These are phyloP conservation scores for Penicillium paneum DNA, from an alignment of 2,329 filamentous ascomycete genomes.

Conservation along the genomic window DNA sequence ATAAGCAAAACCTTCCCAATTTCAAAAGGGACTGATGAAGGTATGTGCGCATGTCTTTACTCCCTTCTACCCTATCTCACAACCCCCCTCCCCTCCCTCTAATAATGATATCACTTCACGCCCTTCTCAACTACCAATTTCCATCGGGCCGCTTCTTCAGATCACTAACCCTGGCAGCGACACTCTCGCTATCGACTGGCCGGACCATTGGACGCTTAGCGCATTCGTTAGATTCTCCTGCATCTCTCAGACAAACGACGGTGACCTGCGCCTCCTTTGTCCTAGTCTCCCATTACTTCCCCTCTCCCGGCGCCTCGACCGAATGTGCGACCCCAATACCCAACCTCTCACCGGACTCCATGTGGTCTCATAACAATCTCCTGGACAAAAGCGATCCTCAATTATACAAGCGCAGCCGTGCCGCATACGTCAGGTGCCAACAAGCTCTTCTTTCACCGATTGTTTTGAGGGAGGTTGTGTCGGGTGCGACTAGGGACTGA, in stretches of 20 bases:
- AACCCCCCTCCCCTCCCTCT: neutral
- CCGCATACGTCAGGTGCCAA: constrained; percentile 23
- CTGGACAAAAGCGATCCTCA: constrained; percentile 33
- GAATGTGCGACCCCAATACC: constrained; percentile 36
- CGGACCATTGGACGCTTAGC: constrained; percentile 19
- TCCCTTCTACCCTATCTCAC: neutral
- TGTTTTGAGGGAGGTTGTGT: constrained; percentile 25
- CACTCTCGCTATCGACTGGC: constrained; percentile 16
- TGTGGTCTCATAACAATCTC: constrained; percentile 38
- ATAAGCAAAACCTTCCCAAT: constrained; percentile 10
- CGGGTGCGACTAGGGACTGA: constrained; percentile 24
- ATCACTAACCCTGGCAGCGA: constrained; percentile 16
- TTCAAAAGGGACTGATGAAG: constrained; percentile 30
- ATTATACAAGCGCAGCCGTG: constrained; percentile 33
- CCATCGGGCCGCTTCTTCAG: constrained; percentile 3
- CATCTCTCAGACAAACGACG: constrained; percentile 25
- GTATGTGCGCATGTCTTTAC: constrained; percentile 19
- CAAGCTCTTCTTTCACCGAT: constrained; percentile 21
- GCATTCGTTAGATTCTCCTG: constrained; percentile 17
- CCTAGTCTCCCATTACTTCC: constrained; percentile 14
- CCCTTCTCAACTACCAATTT: constrained; percentile 6
- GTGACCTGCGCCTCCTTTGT: constrained; percentile 27
- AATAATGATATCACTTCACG: constrained; percentile 33
- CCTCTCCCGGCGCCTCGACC: constrained; percentile 27
- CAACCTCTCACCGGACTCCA: constrained; percentile 35